phyloP scores from a whole-genome alignment of 371 early-diverging fungal genomes.

The Rhizopus sp. region DNA sequence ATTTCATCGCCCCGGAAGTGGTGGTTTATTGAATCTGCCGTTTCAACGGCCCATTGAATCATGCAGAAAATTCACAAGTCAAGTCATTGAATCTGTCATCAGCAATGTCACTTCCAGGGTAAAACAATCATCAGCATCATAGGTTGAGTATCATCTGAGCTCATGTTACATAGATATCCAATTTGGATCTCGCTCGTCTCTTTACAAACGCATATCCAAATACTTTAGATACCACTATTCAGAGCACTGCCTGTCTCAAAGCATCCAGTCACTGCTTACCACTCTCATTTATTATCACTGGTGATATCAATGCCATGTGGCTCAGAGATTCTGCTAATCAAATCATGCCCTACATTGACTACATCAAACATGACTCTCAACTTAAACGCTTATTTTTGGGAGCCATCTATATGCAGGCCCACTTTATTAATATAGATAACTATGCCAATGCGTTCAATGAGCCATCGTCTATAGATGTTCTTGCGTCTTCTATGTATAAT shows the following conservation, averaged over 20 bases:
- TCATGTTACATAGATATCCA: constrained; percentile 28
- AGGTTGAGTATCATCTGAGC: too few species aligned
- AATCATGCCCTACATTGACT: constrained; percentile 56
- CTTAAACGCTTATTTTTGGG: constrained; percentile 52
- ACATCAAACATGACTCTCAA: constrained; percentile 35
- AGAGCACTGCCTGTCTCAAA: constrained; percentile 26
- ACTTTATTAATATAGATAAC: constrained; percentile 49
- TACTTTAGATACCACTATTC: constrained; percentile 65
- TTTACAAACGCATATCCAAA: constrained; percentile 60
- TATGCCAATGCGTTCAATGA: constrained; percentile 56
- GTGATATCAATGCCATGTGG: constrained; percentile 75
- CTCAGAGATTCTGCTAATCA: constrained; percentile 71
- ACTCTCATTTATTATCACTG: constrained; percentile 63
- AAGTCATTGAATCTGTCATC: constrained; percentile 39
- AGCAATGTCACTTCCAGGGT: constrained; percentile 43
- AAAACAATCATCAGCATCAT: constrained; percentile 9
- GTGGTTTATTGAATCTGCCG: constrained; percentile 37
- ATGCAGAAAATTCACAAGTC: constrained; percentile 45
- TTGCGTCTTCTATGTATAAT: neutral
- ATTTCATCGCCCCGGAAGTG: constrained; percentile 45
- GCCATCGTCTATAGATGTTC: constrained; percentile 21
- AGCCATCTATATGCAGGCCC: constrained; percentile 57
- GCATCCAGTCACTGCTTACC: constrained; percentile 26
- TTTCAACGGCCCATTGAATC: constrained; percentile 47
- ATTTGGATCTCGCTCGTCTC: constrained; percentile 52